A percentile compares a stretch with the other conserved stretches of the same genome.
Conservation (phyloP, 228 moss, liverwort and hornwort genomes). For the Sphagnum fallax region DNA sequence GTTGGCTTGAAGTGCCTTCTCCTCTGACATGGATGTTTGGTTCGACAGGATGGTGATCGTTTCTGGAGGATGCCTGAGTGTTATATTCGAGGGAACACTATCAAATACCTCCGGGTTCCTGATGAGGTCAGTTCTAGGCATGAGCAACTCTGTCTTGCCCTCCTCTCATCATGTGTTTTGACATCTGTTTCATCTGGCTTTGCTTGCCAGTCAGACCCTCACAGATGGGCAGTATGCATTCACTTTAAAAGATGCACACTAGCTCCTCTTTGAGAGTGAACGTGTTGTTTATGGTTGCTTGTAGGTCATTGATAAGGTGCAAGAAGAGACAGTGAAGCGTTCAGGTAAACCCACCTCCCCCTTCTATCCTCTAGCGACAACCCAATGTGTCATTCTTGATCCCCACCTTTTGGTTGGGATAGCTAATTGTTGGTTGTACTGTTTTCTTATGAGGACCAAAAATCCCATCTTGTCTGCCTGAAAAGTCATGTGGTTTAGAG, state of each 20-base stretch:
- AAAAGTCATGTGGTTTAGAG: too few relatives aligned
- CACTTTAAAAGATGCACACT: too few relatives aligned
- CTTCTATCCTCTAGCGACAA: neutral
- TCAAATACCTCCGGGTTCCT: slow-evolving; percentile 91
- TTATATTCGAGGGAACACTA: slow-evolving; percentile 94
- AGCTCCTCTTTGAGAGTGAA: too few relatives aligned
- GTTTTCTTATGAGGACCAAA: neutral
- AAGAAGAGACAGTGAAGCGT: slow-evolving; percentile 85
- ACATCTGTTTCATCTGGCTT: neutral
- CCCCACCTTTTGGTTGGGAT: neutral
- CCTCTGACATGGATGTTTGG: slow-evolving; percentile 28
- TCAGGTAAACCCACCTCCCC: slow-evolving; percentile 34
- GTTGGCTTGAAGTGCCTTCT: slow-evolving; percentile 3
- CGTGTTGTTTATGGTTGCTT: neutral
- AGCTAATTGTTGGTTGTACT: neutral
- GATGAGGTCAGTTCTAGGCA: slow-evolving; percentile 51
- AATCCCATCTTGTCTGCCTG: neutral
- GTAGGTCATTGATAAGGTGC: slow-evolving; percentile 93
- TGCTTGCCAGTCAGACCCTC: neutral
- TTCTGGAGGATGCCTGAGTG: slow-evolving; percentile 99
- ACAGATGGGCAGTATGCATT: too few relatives aligned
- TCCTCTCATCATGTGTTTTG: neutral
- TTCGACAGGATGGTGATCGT: slow-evolving; percentile 82
- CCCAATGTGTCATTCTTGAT: neutral
- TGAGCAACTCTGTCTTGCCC: neutral